A percentile compares a stretch with the other conserved stretches of the same genome.
These are phyloP conservation scores for Camelina laxa DNA, from an alignment of 345 rosid species.

Conservation along the genomic window DNA sequence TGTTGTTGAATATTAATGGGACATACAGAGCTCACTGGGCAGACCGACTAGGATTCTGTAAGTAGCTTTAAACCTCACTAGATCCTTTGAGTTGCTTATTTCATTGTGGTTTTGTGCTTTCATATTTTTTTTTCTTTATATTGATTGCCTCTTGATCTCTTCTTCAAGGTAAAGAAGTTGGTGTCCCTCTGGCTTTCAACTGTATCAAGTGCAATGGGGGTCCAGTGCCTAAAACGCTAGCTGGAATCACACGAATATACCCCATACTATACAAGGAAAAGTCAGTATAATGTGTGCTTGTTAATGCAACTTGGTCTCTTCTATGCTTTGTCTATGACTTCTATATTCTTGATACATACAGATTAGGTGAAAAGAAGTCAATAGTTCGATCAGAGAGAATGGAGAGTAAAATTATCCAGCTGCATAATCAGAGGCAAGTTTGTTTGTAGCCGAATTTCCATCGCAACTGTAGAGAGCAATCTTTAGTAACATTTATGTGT, in stretches of 20 bases:
- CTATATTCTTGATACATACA: slow-evolving; percentile 38
- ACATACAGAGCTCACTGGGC: slow-evolving; percentile 97
- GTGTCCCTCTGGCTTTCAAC: slow-evolving; percentile 80
- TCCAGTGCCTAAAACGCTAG: slow-evolving; percentile 74
- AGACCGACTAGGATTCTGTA: slow-evolving; percentile 88
- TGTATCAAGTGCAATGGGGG: slow-evolving; percentile 93
- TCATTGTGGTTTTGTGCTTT: slow-evolving; percentile 25
- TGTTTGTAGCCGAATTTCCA: background rate
- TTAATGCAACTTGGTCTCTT: slow-evolving; percentile 33
- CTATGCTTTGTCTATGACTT: slow-evolving; percentile 15
- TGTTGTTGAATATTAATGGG: slow-evolving; percentile 83
- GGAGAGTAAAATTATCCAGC: slow-evolving; percentile 65
- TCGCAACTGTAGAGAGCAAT: slow-evolving; percentile 7
- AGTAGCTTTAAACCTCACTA: slow-evolving; percentile 42
- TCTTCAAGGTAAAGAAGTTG: slow-evolving; percentile 66
- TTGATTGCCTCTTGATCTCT: slow-evolving; percentile 37
- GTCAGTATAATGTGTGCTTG: slow-evolving; percentile 46
- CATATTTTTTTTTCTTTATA: slow-evolving; percentile 29
- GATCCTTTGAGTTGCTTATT: slow-evolving; percentile 19
- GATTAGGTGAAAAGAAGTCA: slow-evolving; percentile 67
- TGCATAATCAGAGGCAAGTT: slow-evolving; percentile 52
- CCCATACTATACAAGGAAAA: slow-evolving; percentile 92
- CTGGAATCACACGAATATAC: slow-evolving; percentile 87
- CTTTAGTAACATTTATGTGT: slow-evolving; percentile 26
- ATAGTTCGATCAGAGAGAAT: slow-evolving; percentile 83